Base-by-base conservation (phyloP, 768 basidiomycete genomes). In the Leccinellum rugosiceps region DNA sequence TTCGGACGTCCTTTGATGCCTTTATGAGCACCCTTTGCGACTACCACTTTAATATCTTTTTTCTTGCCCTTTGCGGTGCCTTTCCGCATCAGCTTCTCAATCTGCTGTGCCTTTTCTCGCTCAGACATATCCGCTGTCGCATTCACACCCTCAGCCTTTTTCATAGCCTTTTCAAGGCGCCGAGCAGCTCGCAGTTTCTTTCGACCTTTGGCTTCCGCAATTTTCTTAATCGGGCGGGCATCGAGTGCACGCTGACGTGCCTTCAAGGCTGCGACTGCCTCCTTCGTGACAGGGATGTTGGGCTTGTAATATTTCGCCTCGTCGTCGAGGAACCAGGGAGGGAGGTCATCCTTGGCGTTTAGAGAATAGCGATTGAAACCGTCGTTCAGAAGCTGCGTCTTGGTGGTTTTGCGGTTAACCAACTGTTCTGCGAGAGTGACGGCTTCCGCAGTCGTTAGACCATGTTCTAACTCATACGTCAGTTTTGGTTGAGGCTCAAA, bases 181-280 rank as follows among this genome's bases (percentile, higher is more conserved):
- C 90, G 89, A 13, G 83, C 80, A 11, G 94, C 92, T 74, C 87
- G 92, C 69, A 92, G 76, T 76, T 98, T 98, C 76, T 99, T 99
- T 60, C 97, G 83, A 28, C 93, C 94, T 73, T 98, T 98, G 14
- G 97, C 97, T 75, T 98, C 97, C 9, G 96, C 97, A 7, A 98
- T 84, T 79, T 99, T 99, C 78, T 97, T 98, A 76, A 99, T 98
- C 17, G 97, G 97, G 25, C 97, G 85, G 1, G 96, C 94, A 69
- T 99, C 94, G 50, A 99, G 78, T 14, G 94, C 92, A 13, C 96
- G 88, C 74, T 95, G 91, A 73, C 91, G 93, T 21, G 90, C 91
- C 30, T 90, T 86, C 30, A 99, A 79, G 10, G 85, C 86, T 50
- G 81, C 80, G 55, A 98, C 79, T 10, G 97, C 97, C 71, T 98